Evolutionary conservation across 371 early-diverging fungal genomes (phyloP).

Genomic region (Mucor racemosus): DNA sequence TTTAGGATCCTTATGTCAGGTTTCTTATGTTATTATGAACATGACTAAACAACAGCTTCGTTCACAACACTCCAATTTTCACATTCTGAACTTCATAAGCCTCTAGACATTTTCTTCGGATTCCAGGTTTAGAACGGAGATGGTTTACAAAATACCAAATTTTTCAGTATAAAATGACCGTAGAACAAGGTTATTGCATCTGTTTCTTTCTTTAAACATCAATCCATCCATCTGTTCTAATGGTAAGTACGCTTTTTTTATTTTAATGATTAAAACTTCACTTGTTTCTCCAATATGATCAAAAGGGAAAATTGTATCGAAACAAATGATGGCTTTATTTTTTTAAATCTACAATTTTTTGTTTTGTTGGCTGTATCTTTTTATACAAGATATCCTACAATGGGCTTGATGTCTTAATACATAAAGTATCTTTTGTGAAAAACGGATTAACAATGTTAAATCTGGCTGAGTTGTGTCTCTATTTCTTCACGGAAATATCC

Average conservation of each 20-base stretch:
- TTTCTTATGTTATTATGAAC: no score
- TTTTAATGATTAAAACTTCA: constrained; percentile 14
- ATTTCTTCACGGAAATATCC: constrained; percentile 18
- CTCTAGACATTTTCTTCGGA: not conserved
- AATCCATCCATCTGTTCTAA: constrained; percentile 20
- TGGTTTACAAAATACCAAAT: not conserved
- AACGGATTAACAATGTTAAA: constrained; percentile 7
- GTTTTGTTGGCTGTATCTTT: constrained; percentile 7
- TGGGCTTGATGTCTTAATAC: not conserved
- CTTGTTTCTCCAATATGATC: constrained; percentile 13
- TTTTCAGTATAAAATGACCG: not conserved
- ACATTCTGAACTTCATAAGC: no score
- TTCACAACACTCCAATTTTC: no score
- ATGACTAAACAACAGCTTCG: no score
- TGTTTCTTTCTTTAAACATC: constrained; percentile 12
- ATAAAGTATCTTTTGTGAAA: constrained; percentile 7
- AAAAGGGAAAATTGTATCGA: not conserved
- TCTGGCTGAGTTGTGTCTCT: constrained; percentile 28
- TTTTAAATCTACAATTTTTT: not conserved
- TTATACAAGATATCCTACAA: not conserved
- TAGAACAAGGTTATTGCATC: not conserved
- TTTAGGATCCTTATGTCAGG: no score
- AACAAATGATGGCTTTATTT: not conserved
- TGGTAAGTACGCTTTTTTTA: constrained; percentile 18
- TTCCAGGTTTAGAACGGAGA: not conserved